Base-by-base conservation (phyloP, 176 grass and related monocot species). In the Carex myosuroides region DNA sequence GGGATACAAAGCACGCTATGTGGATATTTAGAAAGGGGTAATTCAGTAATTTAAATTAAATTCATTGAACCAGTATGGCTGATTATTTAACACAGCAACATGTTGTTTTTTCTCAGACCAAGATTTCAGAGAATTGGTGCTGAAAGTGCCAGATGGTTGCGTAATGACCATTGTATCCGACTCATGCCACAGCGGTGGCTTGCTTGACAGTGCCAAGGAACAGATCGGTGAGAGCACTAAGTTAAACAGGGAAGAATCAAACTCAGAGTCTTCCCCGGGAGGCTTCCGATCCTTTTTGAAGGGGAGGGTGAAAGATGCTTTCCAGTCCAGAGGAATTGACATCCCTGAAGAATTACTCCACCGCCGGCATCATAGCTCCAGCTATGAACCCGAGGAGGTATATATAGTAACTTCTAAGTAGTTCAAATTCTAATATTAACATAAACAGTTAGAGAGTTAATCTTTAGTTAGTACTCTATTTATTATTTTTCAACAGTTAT, bases 141-240 rank as follows among this genome's bases (percentile, higher is more conserved):
- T 82, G 1, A 91, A 93, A 54, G 86, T 95, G 42, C 96, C 89
- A 0, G 59, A 87, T 72, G 91, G 87, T 70, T 94, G 92, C 64
- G 39, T 76, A 42, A 91, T 98, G 84, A 95, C 96, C 13, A 91
- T 93, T 17, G 92, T 99, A 11, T 92, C 89, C 0, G 93, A 95
- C 64, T 95, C 93, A 39, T 99, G 96, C 88, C 96, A 99, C 88
- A 99, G 93, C 5, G 91, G 96, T 4, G 96, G 96, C 70, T 86
- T 99, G 7, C 79, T 99, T 6, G 93, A 93, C 71, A 86, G 89
- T 63, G 74, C 92, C 21, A 99, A 99, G 86, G 96, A 95, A 70
- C 96, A 99, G 85, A 93, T 99, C 10, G 96, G 96, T 0, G 80
- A 93, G 67, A 93, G 91, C 81, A 92, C 89, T 13, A 90, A 52